phyloP scores from a whole-genome alignment of 2,329 filamentous ascomycete genomes.

The Rhynchosporium secalis region DNA sequence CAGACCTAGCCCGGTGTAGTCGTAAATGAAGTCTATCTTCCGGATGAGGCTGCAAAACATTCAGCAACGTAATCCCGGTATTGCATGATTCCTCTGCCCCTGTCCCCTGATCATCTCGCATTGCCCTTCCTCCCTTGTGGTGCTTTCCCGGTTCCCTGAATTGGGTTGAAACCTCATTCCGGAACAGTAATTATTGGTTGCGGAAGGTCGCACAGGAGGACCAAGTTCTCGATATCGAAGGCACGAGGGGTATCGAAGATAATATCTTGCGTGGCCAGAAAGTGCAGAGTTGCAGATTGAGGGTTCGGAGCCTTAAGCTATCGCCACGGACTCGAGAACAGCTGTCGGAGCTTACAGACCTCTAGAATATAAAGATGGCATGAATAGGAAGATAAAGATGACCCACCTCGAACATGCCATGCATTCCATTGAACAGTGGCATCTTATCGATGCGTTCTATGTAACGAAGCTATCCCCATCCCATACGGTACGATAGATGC shows the following conservation, averaged over 20 bases:
- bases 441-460: conserved; percentile 5
- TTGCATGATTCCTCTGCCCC: background rate
- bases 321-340: background rate
- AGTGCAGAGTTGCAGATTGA: conserved; percentile 2
- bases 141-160: background rate
- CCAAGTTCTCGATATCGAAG: background rate
- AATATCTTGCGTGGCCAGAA: background rate
- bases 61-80: conserved; percentile 21
- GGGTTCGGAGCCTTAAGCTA: background rate
- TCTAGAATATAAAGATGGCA: background rate
- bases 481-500: background rate
- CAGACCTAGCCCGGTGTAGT: conserved; percentile 78
- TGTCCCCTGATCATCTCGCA: background rate
- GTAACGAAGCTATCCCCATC: background rate
- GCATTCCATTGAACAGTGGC: background rate
- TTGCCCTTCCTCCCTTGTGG: background rate
- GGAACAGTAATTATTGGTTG: background rate
- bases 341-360: background rate
- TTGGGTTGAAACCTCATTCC: background rate
- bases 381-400: conserved; percentile 1
- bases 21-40: conserved; percentile 76
- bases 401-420: conserved; percentile 35
- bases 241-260: conserved; percentile 1
- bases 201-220: background rate
- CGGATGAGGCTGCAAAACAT: conserved; percentile 56